These are phyloP conservation scores for Neofusicoccum umdonicola DNA, from an alignment of 2,329 filamentous ascomycete species.

Conservation along the genomic window DNA sequence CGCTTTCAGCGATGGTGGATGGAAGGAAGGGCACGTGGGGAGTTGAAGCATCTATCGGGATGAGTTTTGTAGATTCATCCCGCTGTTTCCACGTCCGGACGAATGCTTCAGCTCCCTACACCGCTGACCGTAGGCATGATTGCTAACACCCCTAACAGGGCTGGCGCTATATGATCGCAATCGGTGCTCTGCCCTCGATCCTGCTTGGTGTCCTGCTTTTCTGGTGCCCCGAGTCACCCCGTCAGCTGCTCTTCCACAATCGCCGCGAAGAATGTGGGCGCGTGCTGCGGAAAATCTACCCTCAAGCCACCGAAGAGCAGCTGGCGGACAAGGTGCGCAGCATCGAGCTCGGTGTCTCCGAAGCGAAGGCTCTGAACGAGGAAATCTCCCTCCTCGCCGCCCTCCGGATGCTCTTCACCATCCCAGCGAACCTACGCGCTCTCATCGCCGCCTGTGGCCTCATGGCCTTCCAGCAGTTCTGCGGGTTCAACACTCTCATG, in stretches of 20 bases:
- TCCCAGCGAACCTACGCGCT: slow-evolving; percentile 37
- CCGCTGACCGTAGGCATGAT: slow-evolving; percentile 25
- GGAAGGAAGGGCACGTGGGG: slow-evolving; percentile 23
- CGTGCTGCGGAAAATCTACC: slow-evolving; percentile 39
- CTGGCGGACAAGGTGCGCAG: slow-evolving; percentile 22
- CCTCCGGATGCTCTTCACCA: slow-evolving; percentile 33
- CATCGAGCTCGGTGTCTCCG: slow-evolving; percentile 32
- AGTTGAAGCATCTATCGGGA: slow-evolving; percentile 48
- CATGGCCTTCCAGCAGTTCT: slow-evolving; percentile 59
- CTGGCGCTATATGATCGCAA: slow-evolving; percentile 34
- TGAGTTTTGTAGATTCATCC: too few species aligned
- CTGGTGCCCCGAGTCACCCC: slow-evolving; percentile 36
- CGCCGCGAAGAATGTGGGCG: slow-evolving; percentile 31
- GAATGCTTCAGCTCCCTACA: too few species aligned
- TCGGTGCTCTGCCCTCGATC: slow-evolving; percentile 38
- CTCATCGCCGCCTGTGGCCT: slow-evolving; percentile 34
- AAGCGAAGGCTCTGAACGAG: slow-evolving; percentile 34
- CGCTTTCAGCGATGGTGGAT: too few species aligned
- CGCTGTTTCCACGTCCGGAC: too few species aligned
- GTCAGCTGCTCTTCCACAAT: slow-evolving; percentile 40
- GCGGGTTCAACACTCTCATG: slow-evolving; percentile 73
- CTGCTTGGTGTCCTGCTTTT: slow-evolving; percentile 33
- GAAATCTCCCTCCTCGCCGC: slow-evolving; percentile 27
- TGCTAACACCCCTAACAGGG: slow-evolving; percentile 25
- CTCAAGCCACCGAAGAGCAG: slow-evolving; percentile 8